Base-by-base conservation (phyloP, 768 basidiomycete species). In the Lactifluus pinguis region DNA sequence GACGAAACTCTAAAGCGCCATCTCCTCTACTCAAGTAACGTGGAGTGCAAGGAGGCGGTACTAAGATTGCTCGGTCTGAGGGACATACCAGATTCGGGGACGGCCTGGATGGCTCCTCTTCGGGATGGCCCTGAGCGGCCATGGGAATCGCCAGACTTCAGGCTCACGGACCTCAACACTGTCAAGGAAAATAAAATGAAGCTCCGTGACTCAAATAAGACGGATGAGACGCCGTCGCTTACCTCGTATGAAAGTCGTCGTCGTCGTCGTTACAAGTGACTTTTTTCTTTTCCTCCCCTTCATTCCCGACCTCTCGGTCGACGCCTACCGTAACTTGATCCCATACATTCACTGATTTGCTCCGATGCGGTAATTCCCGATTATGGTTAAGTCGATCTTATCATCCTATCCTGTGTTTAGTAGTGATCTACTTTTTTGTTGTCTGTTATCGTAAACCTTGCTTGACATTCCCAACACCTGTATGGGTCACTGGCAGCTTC, bases 231-330 rank as follows among this genome's bases (percentile, higher is more conserved):
- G 13, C 54, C 34, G n/a, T 15, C 14, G 3, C 38, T 3, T 15
- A 9, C 21, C n/a, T 48, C 10, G 8, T 38, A 38, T 11, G 32
- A 34, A 34, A 34, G 32, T 38, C 3, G 38, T 36, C 25, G 47
- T 49, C 59, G 53, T 49, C 59, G 59, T 60, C 53, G 53, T 36
- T 55, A 55, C 59, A 55, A 60, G 39, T 60, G 48, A 60, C 45
- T 15, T 13, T 30, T 10, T 30, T n/a, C 30, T 32, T 30, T 39
- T 6, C 13, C 32, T 4, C 6, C 21, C 60, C 49, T 49, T 11
- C 38, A 5, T 52, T 9, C 14, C 49, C 55, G 36, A 32, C 17
- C 7, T 45, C 25, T 13, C 54, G 34, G 25, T 2, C 51, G 42
- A 34, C 44, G 53, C 17, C 44, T 38, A 19, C 19, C 14, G 21